phyloP scores from a whole-genome alignment of 1,139 yeast species.

The Kluyveromyces marxianus region DNA sequence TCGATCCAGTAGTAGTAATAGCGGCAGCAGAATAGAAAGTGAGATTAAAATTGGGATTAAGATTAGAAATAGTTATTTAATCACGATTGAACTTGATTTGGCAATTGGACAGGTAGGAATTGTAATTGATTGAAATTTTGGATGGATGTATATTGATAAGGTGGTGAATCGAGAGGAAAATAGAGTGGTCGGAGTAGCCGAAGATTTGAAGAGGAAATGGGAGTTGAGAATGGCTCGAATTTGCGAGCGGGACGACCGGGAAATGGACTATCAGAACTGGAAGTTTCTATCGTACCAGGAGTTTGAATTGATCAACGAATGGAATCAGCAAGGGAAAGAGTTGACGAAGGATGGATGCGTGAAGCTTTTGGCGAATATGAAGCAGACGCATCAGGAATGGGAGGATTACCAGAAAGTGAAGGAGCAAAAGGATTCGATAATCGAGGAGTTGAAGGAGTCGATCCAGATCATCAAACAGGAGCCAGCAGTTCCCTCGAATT shows the following conservation, averaged over 20 bases:
- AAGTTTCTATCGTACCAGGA: conserved; percentile 29
- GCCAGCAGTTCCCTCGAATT: conserved; percentile 3
- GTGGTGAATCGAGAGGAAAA: conserved; percentile 3
- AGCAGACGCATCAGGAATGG: conserved; percentile 16
- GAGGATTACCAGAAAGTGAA: conserved; percentile 10
- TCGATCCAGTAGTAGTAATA: too few species aligned
- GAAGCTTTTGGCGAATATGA: conserved; percentile 16
- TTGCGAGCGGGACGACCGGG: conserved; percentile 22
- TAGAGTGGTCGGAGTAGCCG: neutral
- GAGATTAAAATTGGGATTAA: too few species aligned
- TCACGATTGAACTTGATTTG: too few species aligned
- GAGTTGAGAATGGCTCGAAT: conserved; percentile 19
- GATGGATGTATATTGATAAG: conserved; percentile 2
- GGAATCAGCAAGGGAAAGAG: conserved; percentile 27
- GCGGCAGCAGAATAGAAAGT: too few species aligned
- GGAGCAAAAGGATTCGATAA: conserved; percentile 2
- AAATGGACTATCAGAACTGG: conserved; percentile 29
- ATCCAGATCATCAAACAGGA: conserved; percentile 6
- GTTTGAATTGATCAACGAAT: conserved; percentile 29
- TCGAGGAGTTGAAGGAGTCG: conserved; percentile 3
- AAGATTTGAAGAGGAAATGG: conserved; percentile 15
- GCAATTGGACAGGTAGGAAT: too few species aligned
- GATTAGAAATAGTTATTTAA: too few species aligned
- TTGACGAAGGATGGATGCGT: conserved; percentile 18
- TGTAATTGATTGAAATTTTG: too few species aligned